A percentile compares a stretch with the other conserved stretches of the same genome.
Conservation (phyloP, 805 yeast species). For the Kodamaea leandrae region DNA sequence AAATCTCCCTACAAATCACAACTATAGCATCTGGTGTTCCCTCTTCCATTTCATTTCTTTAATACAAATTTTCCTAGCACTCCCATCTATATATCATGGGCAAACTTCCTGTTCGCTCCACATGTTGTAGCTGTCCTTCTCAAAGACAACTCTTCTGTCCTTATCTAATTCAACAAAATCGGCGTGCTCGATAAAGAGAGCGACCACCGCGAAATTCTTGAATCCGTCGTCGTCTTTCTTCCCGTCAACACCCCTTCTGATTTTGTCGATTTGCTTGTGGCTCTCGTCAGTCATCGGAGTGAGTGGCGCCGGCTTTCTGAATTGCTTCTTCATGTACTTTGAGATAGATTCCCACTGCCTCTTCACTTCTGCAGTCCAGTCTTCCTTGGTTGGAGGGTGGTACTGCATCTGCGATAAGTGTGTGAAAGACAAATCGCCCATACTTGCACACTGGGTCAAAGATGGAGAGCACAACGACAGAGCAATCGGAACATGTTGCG, state of each 20-base stretch:
- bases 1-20: no score
- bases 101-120: constrained; percentile 82
- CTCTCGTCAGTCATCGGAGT: constrained; percentile 53
- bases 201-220: constrained; percentile 67
- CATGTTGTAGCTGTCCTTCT: constrained; percentile 52
- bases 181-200: constrained; percentile 66
- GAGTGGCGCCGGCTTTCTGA: constrained; percentile 75
- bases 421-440: constrained; percentile 26
- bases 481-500: constrained; percentile 21
- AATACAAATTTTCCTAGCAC: no score
- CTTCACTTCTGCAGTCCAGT: constrained; percentile 64
- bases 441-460: constrained; percentile 20
- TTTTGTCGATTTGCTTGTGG: constrained; percentile 60
- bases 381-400: constrained; percentile 52
- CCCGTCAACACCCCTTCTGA: constrained; percentile 82
- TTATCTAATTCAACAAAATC: constrained; percentile 65
- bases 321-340: constrained; percentile 57
- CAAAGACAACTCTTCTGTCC: constrained; percentile 52
- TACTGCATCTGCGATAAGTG: constrained; percentile 24
- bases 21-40: no score
- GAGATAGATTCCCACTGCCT: constrained; percentile 65
- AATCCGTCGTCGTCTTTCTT: constrained; percentile 58
- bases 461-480: constrained; percentile 31
- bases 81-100: constrained; percentile 42
- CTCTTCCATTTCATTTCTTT: no score